phyloP scores from a whole-genome alignment of 2,329 filamentous ascomycete species.

The Fonsecaea pugnacius region DNA sequence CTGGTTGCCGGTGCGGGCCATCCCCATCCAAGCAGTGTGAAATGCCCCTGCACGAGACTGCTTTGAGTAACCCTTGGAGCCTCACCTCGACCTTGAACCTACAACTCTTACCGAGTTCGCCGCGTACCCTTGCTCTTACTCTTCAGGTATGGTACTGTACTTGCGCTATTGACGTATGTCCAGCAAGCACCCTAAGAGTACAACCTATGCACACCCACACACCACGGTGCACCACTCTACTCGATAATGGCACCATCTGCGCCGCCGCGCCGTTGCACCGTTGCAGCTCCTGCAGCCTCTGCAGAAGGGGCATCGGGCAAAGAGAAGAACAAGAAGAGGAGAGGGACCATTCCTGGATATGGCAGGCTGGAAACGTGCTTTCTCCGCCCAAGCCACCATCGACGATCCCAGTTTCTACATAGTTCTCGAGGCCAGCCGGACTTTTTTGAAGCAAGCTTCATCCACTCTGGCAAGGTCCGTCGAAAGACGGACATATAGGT shows the following conservation, averaged over 20 bases:
- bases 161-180: conserved; percentile 6
- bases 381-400: neutral
- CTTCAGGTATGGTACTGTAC: conserved; percentile 14
- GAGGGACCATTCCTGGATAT: neutral
- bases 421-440: neutral
- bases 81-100: conserved; percentile 1
- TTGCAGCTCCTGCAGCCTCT: neutral
- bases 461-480: neutral
- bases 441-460: neutral
- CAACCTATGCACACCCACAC: neutral
- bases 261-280: neutral
- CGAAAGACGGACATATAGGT: neutral
- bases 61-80: neutral
- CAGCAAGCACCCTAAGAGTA: neutral
- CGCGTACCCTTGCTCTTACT: neutral
- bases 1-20: neutral
- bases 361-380: neutral
- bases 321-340: neutral
- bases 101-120: conserved; percentile 9
- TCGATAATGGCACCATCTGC: conserved; percentile 6
- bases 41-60: neutral
- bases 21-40: neutral
- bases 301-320: neutral
- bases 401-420: neutral
- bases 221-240: neutral